These are phyloP conservation scores for Suillus brevipes DNA, from an alignment of 768 basidiomycete genomes.

Conservation along the genomic window DNA sequence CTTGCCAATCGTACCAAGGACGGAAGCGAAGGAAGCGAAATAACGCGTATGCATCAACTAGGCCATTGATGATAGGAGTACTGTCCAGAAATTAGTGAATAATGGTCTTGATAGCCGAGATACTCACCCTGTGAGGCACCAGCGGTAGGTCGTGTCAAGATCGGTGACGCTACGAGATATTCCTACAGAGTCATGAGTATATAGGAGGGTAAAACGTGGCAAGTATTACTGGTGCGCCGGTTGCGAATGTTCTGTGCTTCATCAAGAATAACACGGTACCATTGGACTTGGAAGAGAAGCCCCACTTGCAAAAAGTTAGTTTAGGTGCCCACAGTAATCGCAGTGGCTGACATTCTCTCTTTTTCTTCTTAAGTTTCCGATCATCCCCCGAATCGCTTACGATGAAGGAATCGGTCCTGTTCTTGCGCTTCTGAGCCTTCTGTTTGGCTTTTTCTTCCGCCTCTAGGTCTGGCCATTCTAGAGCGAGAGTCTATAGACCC, in stretches of 20 bases:
- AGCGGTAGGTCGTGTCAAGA: conserved; percentile 53
- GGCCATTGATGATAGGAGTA: conserved; percentile 64
- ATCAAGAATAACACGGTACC: conserved; percentile 54
- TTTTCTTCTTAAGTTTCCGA: conserved; percentile 33
- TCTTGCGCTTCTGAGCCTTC: conserved; percentile 17
- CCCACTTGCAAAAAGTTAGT: conserved; percentile 38
- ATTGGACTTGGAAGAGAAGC: conserved; percentile 45
- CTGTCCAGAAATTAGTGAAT: conserved; percentile 26
- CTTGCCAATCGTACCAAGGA: conserved; percentile 42
- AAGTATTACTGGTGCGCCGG: conserved; percentile 43
- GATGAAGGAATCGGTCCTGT: conserved; percentile 22
- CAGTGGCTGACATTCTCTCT: conserved; percentile 31
- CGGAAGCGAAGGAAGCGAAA: conserved; percentile 43
- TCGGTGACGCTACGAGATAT: conserved; percentile 55
- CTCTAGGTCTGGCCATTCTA: conserved; percentile 60
- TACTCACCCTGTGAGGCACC: conserved; percentile 66
- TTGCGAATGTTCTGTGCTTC: conserved; percentile 53
- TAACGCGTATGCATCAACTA: conserved; percentile 52
- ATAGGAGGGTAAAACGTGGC: not conserved
- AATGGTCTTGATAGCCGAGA: conserved; percentile 7
- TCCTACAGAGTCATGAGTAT: conserved; percentile 31
- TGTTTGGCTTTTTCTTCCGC: conserved; percentile 36
- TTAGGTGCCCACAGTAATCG: conserved; percentile 25
- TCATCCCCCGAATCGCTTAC: conserved; percentile 23
- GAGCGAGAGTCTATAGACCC: conserved; percentile 48